Base-by-base conservation (phyloP, 305 asterid species). In the Solanum aculeatissimum region DNA sequence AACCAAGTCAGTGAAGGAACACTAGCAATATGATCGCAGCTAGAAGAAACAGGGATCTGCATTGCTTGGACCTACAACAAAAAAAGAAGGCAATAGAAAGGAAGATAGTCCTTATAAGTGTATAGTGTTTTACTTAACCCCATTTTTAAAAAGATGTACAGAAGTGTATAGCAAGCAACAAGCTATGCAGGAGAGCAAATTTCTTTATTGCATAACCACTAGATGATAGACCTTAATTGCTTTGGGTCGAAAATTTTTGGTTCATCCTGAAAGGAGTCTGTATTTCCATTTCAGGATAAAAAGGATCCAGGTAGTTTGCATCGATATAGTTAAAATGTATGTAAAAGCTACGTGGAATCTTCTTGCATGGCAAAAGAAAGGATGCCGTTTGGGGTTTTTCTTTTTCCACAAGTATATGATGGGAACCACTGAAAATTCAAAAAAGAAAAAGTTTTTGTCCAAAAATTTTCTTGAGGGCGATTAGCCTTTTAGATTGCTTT, bases 1-100 rank as follows among this genome's bases (percentile, higher is more conserved):
- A 91, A 88, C 86, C 93, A 89, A 69, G 57, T 92, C 71, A 53
- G 91, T 4, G 98, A 95, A 91, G 99, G 98, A 84, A 86, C 92
- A 13, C 87, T 91, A 77, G 89, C 91, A 68, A 58, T 86, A 57
- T 91, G 85, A 85, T 51, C 69, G 8, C 19, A 29, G 32, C 53
- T 77, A 29, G 82, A 77, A 77, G 82, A 51, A 51, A 29, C 66
- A 77, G 23, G 82, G 15, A 81, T 80, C 83, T 51, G 86, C 80
- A 45, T 49, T 69, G 70, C 57, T 83, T 72, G 54, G 72, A 19
- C 65, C 42, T 32, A 45, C 16, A 42, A 45, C 25, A 42, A n/a
- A 35, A 12, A 71, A 83, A 83, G 40, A 83, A 62, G 77, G 86
- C 18, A 83, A 85, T 65, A 38, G 78, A 80, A 65, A 42, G 85